A percentile compares a stretch with the other conserved stretches of the same genome.
These are phyloP conservation scores for Saitozyma podzolica DNA, from an alignment of 768 basidiomycete species.

Conservation along the genomic window DNA sequence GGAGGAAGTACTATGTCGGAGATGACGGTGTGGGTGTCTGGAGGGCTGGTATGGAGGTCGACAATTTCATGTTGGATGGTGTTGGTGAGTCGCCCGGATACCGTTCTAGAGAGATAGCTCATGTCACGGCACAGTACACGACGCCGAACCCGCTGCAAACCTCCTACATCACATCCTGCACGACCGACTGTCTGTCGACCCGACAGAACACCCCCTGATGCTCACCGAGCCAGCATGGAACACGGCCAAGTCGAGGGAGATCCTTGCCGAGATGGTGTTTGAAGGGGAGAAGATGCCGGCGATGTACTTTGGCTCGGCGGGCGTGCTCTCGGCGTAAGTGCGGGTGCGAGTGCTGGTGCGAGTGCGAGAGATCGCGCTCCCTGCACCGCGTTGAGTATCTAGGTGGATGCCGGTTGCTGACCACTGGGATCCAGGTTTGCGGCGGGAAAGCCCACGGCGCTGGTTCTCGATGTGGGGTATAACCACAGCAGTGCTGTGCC, in stretches of 20 bases:
- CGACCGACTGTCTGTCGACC: conserved; percentile 72
- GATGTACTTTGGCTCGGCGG: conserved; percentile 93
- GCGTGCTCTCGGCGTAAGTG: conserved; percentile 87
- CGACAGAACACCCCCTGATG: conserved; percentile 84
- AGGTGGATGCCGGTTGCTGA: neutral
- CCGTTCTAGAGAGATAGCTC: conserved; percentile 38
- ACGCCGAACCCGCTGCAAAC: conserved; percentile 47
- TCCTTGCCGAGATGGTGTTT: conserved; percentile 90
- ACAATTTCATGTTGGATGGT: conserved; percentile 78
- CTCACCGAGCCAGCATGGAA: conserved; percentile 98
- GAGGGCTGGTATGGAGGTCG: conserved; percentile 84
- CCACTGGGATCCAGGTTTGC: conserved; percentile 68
- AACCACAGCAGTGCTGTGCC: conserved; percentile 87
- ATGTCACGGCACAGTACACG: conserved; percentile 56
- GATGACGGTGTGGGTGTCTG: conserved; percentile 86
- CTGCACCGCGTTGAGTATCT: too few species aligned
- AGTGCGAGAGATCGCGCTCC: neutral
- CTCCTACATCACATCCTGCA: conserved; percentile 53
- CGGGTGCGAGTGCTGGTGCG: neutral
- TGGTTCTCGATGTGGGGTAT: conserved; percentile 92
- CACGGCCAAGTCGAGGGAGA: conserved; percentile 83
- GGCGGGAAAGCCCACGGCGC: conserved; percentile 93
- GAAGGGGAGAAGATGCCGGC: conserved; percentile 93
- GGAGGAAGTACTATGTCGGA: conserved; percentile 68
- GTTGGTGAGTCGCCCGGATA: conserved; percentile 68